These are phyloP conservation scores for Prunus persica DNA, from an alignment of 306 rosid species.

Conservation along the genomic window DNA sequence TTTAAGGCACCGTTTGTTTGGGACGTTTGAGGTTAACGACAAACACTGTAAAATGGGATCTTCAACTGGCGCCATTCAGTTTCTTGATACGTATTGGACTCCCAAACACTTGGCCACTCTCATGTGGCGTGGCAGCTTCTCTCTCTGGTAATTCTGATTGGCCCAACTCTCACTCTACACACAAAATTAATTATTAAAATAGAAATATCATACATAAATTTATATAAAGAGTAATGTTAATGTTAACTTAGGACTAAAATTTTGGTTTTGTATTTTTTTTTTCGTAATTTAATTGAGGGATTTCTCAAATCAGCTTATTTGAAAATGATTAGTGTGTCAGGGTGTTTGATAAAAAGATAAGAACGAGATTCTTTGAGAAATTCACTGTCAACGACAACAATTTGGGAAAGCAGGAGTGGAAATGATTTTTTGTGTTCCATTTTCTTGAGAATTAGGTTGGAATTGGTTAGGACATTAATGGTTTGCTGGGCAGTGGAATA, in stretches of 20 bases:
- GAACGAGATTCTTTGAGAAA: no score
- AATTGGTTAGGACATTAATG: no score
- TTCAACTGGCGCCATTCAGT: conserved; percentile 27
- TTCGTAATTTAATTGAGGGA: no score
- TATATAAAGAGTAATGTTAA: neutral
- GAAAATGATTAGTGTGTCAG: no score
- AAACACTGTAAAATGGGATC: conserved; percentile 15
- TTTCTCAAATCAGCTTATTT: no score
- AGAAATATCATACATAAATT: neutral
- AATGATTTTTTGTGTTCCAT: no score
- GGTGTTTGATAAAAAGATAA: no score
- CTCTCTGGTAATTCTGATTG: neutral
- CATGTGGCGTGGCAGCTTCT: neutral
- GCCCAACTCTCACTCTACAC: neutral
- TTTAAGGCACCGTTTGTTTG: conserved; percentile 14
- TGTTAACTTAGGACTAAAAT: neutral
- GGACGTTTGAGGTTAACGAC: conserved; percentile 19
- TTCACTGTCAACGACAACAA: no score
- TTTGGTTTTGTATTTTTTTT: no score
- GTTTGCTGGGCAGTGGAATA: neutral
- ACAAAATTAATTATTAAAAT: neutral
- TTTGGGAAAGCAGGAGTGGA: no score
- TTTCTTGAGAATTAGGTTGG: no score
- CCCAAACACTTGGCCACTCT: neutral
- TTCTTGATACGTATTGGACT: conserved; percentile 19